These are phyloP conservation scores for Cutaneotrichosporon cutaneum DNA, from an alignment of 1,284 basidiomycete genomes.

Conservation along the genomic window DNA sequence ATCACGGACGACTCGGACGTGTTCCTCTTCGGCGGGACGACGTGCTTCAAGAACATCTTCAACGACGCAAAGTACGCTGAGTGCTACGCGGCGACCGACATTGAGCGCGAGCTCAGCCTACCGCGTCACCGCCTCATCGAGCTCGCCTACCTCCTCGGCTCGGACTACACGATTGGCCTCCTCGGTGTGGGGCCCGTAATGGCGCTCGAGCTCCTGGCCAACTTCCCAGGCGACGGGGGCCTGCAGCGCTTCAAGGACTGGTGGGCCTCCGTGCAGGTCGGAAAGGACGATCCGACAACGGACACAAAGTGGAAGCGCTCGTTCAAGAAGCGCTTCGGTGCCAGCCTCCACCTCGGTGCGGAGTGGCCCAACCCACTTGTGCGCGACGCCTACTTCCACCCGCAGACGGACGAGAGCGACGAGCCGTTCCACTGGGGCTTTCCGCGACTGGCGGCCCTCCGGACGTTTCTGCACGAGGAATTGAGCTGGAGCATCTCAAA, in stretches of 20 bases:
- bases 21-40: constrained; percentile 90
- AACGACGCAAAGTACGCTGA: constrained; percentile 98
- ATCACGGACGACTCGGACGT: constrained; percentile 99
- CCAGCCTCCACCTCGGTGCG: constrained; percentile 67
- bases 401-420: constrained; percentile 82
- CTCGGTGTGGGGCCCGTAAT: constrained; percentile 91
- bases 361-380: constrained; percentile 91
- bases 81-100: constrained; percentile 82
- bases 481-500: constrained; percentile 82
- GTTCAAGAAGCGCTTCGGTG: constrained; percentile 88
- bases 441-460: constrained; percentile 87
- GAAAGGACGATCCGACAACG: constrained; percentile 75
- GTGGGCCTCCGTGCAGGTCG: constrained; percentile 94
- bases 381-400: constrained; percentile 87
- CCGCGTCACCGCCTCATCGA: constrained; percentile 82
- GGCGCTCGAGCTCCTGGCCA: constrained; percentile 89
- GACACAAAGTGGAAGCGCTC: constrained; percentile 72
- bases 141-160: constrained; percentile 89
- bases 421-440: constrained; percentile 97
- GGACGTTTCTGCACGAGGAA: constrained; percentile 79
- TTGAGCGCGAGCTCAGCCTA: constrained; percentile 83
- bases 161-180: constrained; percentile 97
- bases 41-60: constrained; percentile 99
- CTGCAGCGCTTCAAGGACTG: constrained; percentile 84
- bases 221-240: constrained; percentile 82